phyloP scores from a whole-genome alignment of 2,329 filamentous ascomycete genomes.

The Huntiella omanensis region DNA sequence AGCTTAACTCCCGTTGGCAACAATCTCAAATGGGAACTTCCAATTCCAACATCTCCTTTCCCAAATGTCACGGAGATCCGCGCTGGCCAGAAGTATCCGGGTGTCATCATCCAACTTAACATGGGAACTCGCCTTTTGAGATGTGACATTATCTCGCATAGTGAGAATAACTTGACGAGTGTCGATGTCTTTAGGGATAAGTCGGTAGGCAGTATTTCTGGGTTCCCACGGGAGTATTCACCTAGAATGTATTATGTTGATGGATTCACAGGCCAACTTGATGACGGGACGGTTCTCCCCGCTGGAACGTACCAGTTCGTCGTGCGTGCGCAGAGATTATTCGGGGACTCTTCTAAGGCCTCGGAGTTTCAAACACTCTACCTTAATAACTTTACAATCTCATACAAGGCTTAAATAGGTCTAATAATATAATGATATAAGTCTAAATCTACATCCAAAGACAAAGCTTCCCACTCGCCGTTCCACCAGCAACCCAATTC shows the following conservation, averaged over 20 bases:
- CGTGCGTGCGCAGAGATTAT: neutral
- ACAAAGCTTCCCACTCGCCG: too few relatives aligned
- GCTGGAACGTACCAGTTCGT: conserved; percentile 1
- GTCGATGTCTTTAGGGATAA: conserved; percentile 3
- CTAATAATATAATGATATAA: neutral
- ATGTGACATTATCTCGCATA: conserved; percentile 1
- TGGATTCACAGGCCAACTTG: conserved; percentile 1
- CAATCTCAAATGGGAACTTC: neutral
- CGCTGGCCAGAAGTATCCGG: neutral
- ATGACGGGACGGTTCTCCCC: conserved; percentile 3
- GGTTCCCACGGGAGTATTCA: conserved; percentile 1
- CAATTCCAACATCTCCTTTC: neutral
- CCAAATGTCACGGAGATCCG: neutral
- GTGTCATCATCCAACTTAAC: conserved; percentile 2
- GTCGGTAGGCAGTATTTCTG: neutral
- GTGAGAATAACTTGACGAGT: neutral
- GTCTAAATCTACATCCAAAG: too few relatives aligned
- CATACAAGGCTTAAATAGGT: neutral
- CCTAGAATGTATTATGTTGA: conserved; percentile 3
- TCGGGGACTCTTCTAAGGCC: neutral
- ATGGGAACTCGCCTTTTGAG: conserved; percentile 1
- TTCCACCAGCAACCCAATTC: too few relatives aligned
- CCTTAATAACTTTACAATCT: neutral
- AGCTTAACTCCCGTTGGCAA: neutral
- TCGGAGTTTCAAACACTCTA: conserved; percentile 3